A percentile compares a stretch with the other conserved stretches of the same genome.
These are phyloP conservation scores for Ophiostoma himal-ulmi DNA, from an alignment of 2,329 filamentous ascomycete species.

Conservation along the genomic window DNA sequence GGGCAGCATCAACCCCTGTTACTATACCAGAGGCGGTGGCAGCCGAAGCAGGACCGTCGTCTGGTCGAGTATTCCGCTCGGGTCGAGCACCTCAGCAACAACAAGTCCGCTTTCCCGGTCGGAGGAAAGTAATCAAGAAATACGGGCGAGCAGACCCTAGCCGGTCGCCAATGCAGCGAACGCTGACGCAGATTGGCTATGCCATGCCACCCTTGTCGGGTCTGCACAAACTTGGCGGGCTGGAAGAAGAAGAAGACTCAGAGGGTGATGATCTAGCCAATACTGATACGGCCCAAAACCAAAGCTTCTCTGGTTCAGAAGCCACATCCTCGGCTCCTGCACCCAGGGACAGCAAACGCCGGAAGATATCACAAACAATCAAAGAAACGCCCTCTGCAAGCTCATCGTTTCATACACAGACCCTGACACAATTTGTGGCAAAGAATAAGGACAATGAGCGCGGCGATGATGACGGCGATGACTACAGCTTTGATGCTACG, in stretches of 20 bases:
- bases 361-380: neutral
- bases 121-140: slow-evolving; percentile 22
- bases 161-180: slow-evolving; percentile 31
- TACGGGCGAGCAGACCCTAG: neutral
- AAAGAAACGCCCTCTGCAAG: neutral
- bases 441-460: slow-evolving; percentile 4
- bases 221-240: slow-evolving; percentile 19
- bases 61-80: slow-evolving; percentile 27
- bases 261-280: slow-evolving; percentile 22
- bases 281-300: neutral
- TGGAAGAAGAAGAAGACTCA: neutral
- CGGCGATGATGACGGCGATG: slow-evolving; percentile 22
- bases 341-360: neutral
- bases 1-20: neutral
- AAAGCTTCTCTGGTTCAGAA: neutral
- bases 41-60: neutral
- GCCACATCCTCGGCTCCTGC: neutral
- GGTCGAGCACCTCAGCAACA: slow-evolving; percentile 28
- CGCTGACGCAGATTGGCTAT: slow-evolving; percentile 35
- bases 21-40: neutral
- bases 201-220: slow-evolving; percentile 16
- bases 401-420: slow-evolving; percentile 31
- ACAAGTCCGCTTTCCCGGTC: slow-evolving; percentile 32
- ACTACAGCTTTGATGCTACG: slow-evolving; percentile 10
- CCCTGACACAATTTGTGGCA: slow-evolving; percentile 34